A percentile compares a stretch with the other conserved stretches of the same genome.
Conservation (phyloP, 2,329 filamentous ascomycete species). For the Diatrype stigma region DNA sequence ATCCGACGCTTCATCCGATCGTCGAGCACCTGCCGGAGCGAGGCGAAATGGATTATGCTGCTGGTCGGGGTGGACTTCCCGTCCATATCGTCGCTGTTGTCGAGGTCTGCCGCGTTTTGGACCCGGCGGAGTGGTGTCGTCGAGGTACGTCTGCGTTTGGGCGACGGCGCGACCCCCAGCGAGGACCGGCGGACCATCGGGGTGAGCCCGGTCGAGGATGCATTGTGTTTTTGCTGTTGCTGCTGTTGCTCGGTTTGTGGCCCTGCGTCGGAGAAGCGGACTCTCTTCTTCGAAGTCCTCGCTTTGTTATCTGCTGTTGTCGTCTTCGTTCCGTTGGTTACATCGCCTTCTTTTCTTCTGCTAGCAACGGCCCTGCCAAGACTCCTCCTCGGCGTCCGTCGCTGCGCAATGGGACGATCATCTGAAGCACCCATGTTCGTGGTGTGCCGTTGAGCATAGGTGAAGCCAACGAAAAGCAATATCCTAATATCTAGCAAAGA, state of each 20-base stretch:
- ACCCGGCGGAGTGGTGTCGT: slow-evolving; percentile 30
- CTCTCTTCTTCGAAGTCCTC: slow-evolving; percentile 41
- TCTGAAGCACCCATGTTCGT: slow-evolving; percentile 31
- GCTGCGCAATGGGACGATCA: slow-evolving; percentile 51
- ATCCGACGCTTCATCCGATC: slow-evolving; percentile 52
- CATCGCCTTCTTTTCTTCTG: slow-evolving; percentile 14
- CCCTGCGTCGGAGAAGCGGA: slow-evolving; percentile 58
- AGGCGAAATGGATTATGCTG: slow-evolving; percentile 41
- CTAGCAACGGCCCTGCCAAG: slow-evolving; percentile 9
- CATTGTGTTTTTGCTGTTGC: slow-evolving; percentile 6
- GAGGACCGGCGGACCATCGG: slow-evolving; percentile 53
- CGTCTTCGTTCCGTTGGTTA: slow-evolving; percentile 17
- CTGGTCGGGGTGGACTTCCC: slow-evolving; percentile 15
- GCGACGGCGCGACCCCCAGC: slow-evolving; percentile 30
- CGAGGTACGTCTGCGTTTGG: slow-evolving; percentile 35
- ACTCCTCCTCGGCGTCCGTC: slow-evolving; percentile 47
- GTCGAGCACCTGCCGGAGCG: slow-evolving; percentile 50
- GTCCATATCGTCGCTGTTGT: slow-evolving; percentile 3
- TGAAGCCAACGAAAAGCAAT: no score
- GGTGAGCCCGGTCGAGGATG: slow-evolving; percentile 47
- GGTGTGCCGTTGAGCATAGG: no score
- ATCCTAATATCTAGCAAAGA: no score
- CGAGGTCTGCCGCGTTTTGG: slow-evolving; percentile 10
- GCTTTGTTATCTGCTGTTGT: slow-evolving; percentile 24
- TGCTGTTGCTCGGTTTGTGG: slow-evolving; percentile 17